phyloP scores from a whole-genome alignment of 305 asterid genomes.

The Fraxinus greggii region DNA sequence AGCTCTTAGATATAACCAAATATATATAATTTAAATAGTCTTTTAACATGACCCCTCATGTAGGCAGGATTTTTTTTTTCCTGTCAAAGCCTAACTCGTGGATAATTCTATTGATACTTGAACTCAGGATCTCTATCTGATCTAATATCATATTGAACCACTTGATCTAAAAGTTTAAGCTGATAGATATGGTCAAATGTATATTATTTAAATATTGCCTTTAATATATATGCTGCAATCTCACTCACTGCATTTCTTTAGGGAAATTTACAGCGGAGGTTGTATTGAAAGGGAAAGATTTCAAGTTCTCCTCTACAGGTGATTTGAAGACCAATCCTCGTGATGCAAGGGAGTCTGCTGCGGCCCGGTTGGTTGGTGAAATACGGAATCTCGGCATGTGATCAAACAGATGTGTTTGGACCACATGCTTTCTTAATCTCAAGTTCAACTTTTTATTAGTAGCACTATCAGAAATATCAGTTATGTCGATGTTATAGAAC shows the following conservation, averaged over 20 bases:
- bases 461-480: not conserved
- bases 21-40: not conserved
- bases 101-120: not conserved
- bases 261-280: conserved; percentile 42
- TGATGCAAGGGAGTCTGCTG: conserved; percentile 53
- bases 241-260: conserved; percentile 8
- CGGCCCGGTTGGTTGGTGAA: conserved; percentile 38
- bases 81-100: not conserved
- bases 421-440: not conserved
- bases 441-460: not conserved
- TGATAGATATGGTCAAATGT: not conserved
- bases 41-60: not conserved
- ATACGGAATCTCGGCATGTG: conserved; percentile 7
- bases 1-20: not conserved
- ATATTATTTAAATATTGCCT: no score
- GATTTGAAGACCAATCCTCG: conserved; percentile 27
- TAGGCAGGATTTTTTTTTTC: not conserved
- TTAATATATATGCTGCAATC: not conserved
- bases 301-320: conserved; percentile 25
- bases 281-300: conserved; percentile 21
- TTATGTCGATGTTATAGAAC: not conserved
- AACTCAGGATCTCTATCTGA: not conserved
- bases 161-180: not conserved
- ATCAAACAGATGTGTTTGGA: not conserved
- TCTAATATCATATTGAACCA: not conserved